These are phyloP conservation scores for Fonsecaea pedrosoi DNA, from an alignment of 2,329 filamentous ascomycete species.

Conservation along the genomic window DNA sequence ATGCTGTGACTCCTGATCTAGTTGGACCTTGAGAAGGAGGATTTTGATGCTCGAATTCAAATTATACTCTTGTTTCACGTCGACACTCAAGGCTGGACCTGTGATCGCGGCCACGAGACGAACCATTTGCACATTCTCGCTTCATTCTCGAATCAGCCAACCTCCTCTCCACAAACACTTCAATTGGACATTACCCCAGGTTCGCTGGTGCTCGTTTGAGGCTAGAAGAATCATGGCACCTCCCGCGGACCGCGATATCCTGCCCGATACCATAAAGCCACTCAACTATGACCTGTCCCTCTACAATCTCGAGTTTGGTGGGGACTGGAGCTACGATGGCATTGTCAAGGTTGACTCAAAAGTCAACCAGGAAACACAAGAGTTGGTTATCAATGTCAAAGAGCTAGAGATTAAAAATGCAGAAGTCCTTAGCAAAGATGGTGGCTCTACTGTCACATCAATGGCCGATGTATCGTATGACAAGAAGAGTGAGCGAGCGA, in stretches of 20 bases:
- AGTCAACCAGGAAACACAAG: conserved; percentile 72
- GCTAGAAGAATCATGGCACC: conserved; percentile 50
- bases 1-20: conserved; percentile 6
- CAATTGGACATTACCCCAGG: conserved; percentile 16
- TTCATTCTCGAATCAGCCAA: conserved; percentile 6
- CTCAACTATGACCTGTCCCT: conserved; percentile 85
- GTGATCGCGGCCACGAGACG: conserved; percentile 22
- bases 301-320: conserved; percentile 74
- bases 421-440: conserved; percentile 66
- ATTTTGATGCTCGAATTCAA: conserved; percentile 33
- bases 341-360: conserved; percentile 79
- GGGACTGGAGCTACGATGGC: conserved; percentile 82
- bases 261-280: conserved; percentile 70
- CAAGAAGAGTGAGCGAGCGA: conserved; percentile 81
- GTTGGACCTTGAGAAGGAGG: conserved; percentile 4
- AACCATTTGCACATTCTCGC: conserved; percentile 24
- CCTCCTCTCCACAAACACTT: background rate
- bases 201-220: conserved; percentile 51
- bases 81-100: conserved; percentile 36
- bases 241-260: conserved; percentile 52
- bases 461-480: conserved; percentile 73
- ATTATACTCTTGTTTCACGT: conserved; percentile 29
- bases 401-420: conserved; percentile 77
- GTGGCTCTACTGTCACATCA: conserved; percentile 36
- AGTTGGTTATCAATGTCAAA: conserved; percentile 83